A percentile compares a stretch with the other conserved stretches of the same genome.
phyloP scores from a whole-genome alignment of 768 basidiomycete genomes.

The Termitomyces sp. region DNA sequence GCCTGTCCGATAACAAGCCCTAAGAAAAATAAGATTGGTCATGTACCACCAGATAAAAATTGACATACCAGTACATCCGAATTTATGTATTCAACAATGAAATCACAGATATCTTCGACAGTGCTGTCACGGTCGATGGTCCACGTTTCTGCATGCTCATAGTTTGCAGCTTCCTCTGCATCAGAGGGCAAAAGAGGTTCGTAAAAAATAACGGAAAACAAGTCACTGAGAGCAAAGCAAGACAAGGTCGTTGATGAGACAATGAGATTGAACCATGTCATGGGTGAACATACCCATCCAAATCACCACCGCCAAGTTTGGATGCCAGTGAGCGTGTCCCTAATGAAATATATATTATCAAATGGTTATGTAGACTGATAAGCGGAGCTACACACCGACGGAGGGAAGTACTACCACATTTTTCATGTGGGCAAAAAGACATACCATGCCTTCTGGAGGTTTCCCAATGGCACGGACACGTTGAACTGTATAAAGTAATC shows the following conservation, averaged over 20 bases:
- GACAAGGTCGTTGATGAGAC: neutral
- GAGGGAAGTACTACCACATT: slow-evolving; percentile 73
- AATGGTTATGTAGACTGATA: neutral
- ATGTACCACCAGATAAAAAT: neutral
- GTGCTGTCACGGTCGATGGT: slow-evolving; percentile 44
- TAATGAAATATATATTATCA: slow-evolving; percentile 15
- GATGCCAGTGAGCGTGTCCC: slow-evolving; percentile 62
- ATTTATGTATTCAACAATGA: slow-evolving; percentile 79
- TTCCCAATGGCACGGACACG: slow-evolving; percentile 66
- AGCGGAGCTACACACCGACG: slow-evolving; percentile 33
- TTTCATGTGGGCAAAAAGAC: slow-evolving; percentile 53
- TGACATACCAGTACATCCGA: slow-evolving; percentile 67
- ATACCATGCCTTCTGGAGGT: slow-evolving; percentile 50
- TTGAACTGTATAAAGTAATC: slow-evolving; percentile 41
- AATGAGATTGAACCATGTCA: neutral
- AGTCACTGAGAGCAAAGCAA: slow-evolving; percentile 39
- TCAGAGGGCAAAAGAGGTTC: slow-evolving; percentile 48
- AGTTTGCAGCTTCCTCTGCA: slow-evolving; percentile 45
- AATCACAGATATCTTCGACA: slow-evolving; percentile 71
- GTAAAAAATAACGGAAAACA: slow-evolving; percentile 57
- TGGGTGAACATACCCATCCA: slow-evolving; percentile 60
- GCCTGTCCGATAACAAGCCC: slow-evolving; percentile 66
- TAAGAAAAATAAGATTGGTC: slow-evolving; percentile 17
- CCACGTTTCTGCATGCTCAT: slow-evolving; percentile 31
- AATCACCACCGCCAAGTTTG: slow-evolving; percentile 67